Conservation (phyloP, 2,329 filamentous ascomycete genomes). For the Hortaea sp. region DNA sequence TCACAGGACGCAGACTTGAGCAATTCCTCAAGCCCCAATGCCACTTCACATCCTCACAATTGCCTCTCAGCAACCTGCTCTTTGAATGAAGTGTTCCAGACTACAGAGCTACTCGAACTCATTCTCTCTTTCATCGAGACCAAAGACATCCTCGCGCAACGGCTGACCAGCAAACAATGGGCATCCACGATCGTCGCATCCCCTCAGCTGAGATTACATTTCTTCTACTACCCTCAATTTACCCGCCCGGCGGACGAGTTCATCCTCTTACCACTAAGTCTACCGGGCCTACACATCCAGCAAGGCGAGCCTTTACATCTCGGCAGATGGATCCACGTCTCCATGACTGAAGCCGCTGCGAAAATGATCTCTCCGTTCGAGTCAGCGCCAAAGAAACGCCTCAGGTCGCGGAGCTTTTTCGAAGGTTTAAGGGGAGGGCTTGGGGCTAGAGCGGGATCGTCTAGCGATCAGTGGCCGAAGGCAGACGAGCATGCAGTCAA, state of each 20-base stretch:
- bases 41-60: constrained; percentile 2
- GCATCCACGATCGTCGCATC: constrained; percentile 9
- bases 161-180: constrained; percentile 12
- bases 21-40: neutral
- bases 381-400: neutral
- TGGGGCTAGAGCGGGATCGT: constrained; percentile 2
- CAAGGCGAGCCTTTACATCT: constrained; percentile 11
- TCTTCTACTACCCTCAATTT: constrained; percentile 16
- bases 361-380: constrained; percentile 6
- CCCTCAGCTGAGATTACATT: constrained; percentile 14
- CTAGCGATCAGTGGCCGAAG: constrained; percentile 9
- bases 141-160: constrained; percentile 10
- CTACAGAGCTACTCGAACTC: constrained; percentile 16
- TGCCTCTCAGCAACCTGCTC: constrained; percentile 10
- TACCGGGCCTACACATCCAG: constrained; percentile 15
- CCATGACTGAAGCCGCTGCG: constrained; percentile 13
- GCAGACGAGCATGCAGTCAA: neutral
- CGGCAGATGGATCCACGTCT: constrained; percentile 18
- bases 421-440: constrained; percentile 13
- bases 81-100: constrained; percentile 12
- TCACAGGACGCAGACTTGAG: neutral
- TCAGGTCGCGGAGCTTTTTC: constrained; percentile 10
- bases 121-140: constrained; percentile 13
- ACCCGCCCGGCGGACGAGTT: constrained; percentile 10
- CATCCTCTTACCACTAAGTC: constrained; percentile 12